phyloP scores from a whole-genome alignment of 352 stramenopile genomes.

The Phytophthora gonapodyides region DNA sequence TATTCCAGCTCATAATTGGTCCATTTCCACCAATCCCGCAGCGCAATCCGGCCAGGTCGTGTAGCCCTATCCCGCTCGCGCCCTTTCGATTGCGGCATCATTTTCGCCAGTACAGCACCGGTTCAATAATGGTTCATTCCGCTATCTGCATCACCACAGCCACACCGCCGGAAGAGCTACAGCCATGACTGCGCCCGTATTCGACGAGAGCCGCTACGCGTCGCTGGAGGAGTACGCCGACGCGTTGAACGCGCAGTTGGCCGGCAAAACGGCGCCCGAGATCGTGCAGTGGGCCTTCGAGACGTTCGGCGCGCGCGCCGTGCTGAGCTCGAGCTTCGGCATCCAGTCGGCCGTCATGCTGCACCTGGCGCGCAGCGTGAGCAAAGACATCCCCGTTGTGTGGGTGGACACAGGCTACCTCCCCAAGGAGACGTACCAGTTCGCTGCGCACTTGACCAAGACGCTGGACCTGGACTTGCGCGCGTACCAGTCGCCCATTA shows the following conservation, averaged over 20 bases:
- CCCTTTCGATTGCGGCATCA: conserved; percentile 17
- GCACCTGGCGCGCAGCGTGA: conserved; percentile 63
- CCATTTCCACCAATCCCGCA: conserved; percentile 11
- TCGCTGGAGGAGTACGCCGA: conserved; percentile 72
- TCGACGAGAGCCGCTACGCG: conserved; percentile 48
- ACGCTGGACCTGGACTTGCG: conserved; percentile 70
- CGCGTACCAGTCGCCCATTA: conserved; percentile 79
- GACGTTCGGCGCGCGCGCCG: conserved; percentile 68
- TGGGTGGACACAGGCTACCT: conserved; percentile 89
- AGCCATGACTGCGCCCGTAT: conserved; percentile 35
- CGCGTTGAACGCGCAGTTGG: conserved; percentile 64
- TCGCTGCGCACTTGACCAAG: conserved; percentile 66
- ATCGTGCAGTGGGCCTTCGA: conserved; percentile 74
- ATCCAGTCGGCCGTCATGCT: conserved; percentile 89
- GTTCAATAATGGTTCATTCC: conserved; percentile 15
- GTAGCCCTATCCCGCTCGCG: background rate
- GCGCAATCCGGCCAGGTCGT: background rate
- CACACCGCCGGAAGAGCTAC: too few species aligned
- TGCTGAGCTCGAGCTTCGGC: conserved; percentile 87
- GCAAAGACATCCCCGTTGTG: conserved; percentile 64
- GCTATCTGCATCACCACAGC: conserved; percentile 16
- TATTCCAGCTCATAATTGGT: conserved; percentile 17
- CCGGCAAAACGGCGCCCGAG: conserved; percentile 54
- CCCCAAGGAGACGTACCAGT: conserved; percentile 84
- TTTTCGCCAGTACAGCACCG: too few species aligned